Evolutionary conservation across 1,284 basidiomycete species (phyloP), one percentile per base, ranked within the genome.

Genomic region (Apiotrichum akiyoshidainum): DNA sequence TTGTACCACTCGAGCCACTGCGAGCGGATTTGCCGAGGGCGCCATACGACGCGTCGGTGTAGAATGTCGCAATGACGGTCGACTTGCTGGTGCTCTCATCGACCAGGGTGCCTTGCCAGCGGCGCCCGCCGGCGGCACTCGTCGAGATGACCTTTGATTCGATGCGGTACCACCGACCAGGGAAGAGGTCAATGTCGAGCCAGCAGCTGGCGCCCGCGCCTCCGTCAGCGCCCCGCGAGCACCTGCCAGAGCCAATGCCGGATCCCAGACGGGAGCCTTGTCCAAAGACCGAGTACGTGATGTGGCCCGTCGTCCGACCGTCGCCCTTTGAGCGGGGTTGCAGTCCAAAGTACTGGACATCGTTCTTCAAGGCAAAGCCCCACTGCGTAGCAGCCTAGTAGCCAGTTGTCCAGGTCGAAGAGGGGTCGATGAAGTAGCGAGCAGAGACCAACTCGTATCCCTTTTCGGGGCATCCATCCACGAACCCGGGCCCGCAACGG

Each of bases 1-100:
- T 10, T 3, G 41, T 51, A 58, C 46, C 47, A 58, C 52, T 58
- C 57, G 41, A 58, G 57, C 57, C 57, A 58, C 57, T 54, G 46
- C 5, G 46, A 21, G 35, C 52, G 17, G 0, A 8, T 0, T 22
- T 41, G 13, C 16, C n/a, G 8, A 58, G 46, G 7, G 17, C 41
- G 7, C 47, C 47, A 41, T 50, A 54, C 6, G 33, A 12, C 22
- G 21, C 16, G 52, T 58, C 57, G 1, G 52, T 58, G 46, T 47
- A 58, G 47, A 58, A 54, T 9, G 41, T 39, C 8, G 52, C 57
- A 33, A 58, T 58, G 52, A 46, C 50, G 1, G 52, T 54, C 8
- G n/a, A 14, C 33, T 8, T 22, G 16, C 57, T 47, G n/a, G 39
- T 21, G 8, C 8, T 13, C 26, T 53, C 46, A 42, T 58, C 57